phyloP scores from a whole-genome alignment of 2,329 filamentous ascomycete genomes.

The Venturia aucupariae region DNA sequence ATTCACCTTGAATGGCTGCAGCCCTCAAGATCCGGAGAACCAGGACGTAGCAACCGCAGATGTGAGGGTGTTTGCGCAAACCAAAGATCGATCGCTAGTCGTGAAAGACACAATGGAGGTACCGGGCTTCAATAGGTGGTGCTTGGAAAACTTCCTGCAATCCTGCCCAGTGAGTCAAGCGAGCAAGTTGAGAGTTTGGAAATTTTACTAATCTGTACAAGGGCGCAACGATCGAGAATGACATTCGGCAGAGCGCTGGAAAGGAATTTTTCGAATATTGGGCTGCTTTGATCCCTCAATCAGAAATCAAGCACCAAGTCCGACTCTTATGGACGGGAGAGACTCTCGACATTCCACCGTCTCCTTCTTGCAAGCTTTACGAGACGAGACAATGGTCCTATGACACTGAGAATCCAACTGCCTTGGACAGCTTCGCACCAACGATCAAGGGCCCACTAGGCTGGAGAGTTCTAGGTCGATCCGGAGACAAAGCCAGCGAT shows the following conservation, averaged over 20 bases:
- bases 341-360: too few relatives aligned
- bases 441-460: too few relatives aligned
- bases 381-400: too few relatives aligned
- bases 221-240: conserved; percentile 19
- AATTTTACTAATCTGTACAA: too few relatives aligned
- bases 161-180: conserved; percentile 14
- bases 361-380: too few relatives aligned
- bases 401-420: too few relatives aligned
- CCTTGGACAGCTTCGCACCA: too few relatives aligned
- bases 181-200: background rate
- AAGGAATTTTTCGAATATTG: conserved; percentile 26
- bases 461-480: too few relatives aligned
- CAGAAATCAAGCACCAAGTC: conserved; percentile 15
- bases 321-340: too few relatives aligned
- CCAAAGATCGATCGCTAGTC: conserved; percentile 13
- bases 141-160: conserved; percentile 20
- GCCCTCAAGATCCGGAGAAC: conserved; percentile 2
- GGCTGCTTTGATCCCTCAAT: conserved; percentile 21
- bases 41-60: conserved; percentile 24
- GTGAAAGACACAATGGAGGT: background rate
- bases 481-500: too few relatives aligned
- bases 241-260: conserved; percentile 24
- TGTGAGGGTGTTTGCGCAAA: conserved; percentile 12
- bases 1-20: conserved; percentile 16
- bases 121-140: conserved; percentile 22